Evolutionary conservation across 2,329 filamentous ascomycete genomes (phyloP).

Genomic region (Alternaria novae-zelandiae): DNA sequence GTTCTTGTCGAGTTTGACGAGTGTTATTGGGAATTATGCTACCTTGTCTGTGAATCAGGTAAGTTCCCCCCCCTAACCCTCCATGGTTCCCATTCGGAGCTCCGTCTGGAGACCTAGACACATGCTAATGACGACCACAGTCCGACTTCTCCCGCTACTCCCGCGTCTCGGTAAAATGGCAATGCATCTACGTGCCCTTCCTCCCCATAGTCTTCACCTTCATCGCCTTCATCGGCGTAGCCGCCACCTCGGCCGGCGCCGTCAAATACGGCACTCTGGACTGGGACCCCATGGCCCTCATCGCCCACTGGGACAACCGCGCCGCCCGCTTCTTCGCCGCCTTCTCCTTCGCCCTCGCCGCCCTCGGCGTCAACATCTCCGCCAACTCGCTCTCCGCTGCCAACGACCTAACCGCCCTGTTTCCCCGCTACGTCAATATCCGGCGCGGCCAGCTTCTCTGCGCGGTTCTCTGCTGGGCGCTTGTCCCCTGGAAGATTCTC

Average conservation of each 20-base stretch:
- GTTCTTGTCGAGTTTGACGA: conserved; percentile 58
- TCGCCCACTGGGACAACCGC: conserved; percentile 47
- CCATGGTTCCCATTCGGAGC: background rate
- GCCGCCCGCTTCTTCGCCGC: conserved; percentile 51
- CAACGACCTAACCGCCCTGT: conserved; percentile 61
- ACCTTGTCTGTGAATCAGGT: conserved; percentile 60
- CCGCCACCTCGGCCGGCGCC: conserved; percentile 62
- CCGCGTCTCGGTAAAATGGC: conserved; percentile 56
- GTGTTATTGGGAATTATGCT: conserved; percentile 59
- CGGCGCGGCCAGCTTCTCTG: conserved; percentile 57
- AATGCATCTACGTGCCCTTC: conserved; percentile 58
- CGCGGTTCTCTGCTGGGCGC: conserved; percentile 52
- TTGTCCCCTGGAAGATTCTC: conserved; percentile 57
- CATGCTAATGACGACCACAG: conserved; percentile 37
- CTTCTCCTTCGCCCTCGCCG: conserved; percentile 56
- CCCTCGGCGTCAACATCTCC: conserved; percentile 61
- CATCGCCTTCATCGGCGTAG: conserved; percentile 63
- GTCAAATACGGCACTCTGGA: conserved; percentile 57
- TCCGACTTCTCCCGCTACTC: conserved; percentile 65
- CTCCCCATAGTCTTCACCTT: conserved; percentile 62
- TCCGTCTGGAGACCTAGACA: background rate
- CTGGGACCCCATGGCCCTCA: conserved; percentile 54
- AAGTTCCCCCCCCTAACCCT: background rate
- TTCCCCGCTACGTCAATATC: conserved; percentile 62
- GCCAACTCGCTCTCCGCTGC: conserved; percentile 61